Conservation (phyloP, 805 yeast genomes). For the Starmera pachycereana region DNA sequence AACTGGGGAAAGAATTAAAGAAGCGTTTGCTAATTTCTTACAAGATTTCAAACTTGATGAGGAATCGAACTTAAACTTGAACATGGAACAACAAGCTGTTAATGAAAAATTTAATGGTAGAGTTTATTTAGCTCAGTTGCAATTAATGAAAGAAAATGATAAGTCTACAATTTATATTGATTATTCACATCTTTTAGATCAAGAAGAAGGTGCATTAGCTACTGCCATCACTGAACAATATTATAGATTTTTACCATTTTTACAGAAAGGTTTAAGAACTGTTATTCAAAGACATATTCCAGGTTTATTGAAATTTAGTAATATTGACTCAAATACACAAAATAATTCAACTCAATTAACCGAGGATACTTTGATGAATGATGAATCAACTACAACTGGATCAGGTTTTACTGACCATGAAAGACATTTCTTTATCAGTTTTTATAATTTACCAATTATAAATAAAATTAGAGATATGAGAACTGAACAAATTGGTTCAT, state of each 20-base stretch:
- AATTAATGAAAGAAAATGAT: slow-evolving; percentile 70
- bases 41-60: slow-evolving; percentile 47
- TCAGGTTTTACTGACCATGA: slow-evolving; percentile 44
- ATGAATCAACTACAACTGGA: slow-evolving; percentile 25
- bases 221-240: slow-evolving; percentile 85
- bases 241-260: slow-evolving; percentile 83
- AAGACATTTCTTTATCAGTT: slow-evolving; percentile 79
- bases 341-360: too few species aligned
- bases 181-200: slow-evolving; percentile 61
- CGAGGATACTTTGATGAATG: slow-evolving; percentile 19
- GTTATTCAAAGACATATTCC: slow-evolving; percentile 73
- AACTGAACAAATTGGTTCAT: slow-evolving; percentile 79
- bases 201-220: slow-evolving; percentile 83
- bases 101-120: slow-evolving; percentile 39
- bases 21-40: slow-evolving; percentile 77
- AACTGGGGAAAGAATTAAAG: slow-evolving; percentile 90
- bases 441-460: slow-evolving; percentile 74
- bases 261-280: slow-evolving; percentile 62
- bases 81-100: slow-evolving; percentile 20
- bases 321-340: slow-evolving; percentile 16
- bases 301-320: slow-evolving; percentile 40
- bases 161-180: slow-evolving; percentile 75
- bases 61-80: slow-evolving; percentile 19
- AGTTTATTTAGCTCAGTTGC: slow-evolving; percentile 69
- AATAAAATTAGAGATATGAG: slow-evolving; percentile 84